Base-by-base conservation (phyloP, 495 filamentous ascomycete genomes). In the Penicillium verhagenii region DNA sequence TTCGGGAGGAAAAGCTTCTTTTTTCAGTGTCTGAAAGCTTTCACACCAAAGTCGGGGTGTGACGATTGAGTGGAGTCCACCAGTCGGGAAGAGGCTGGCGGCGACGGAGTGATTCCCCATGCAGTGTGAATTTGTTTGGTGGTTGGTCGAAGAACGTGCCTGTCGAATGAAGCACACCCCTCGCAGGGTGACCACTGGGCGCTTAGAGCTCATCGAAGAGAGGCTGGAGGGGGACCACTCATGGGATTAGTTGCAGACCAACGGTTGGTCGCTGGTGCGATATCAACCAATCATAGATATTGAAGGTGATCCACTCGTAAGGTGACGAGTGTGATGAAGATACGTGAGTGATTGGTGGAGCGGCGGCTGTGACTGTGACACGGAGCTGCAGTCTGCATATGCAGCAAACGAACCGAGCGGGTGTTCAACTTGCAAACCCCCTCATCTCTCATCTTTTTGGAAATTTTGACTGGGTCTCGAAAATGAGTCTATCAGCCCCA, bases 361-460 rank as follows among this genome's bases (percentile, higher is more conserved):
- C 56, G 33, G 59, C 52, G 52, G 62, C 46, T 73, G 72, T 73
- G 72, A 75, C 50, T 71, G 71, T 75, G 72, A 73, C 61, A 46
- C 24, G 33, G 44, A 13, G 40, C 54, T 75, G 72, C 72, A 75
- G 66, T 48, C 49, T 55, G 42, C 42, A 35, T 35, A 45, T 58
- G 65, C 64, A n/a, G n/a, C n/a, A n/a, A n/a, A 69, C 63, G 60
- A 61, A 56, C 50, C 46, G 14, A 49, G 47, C 35, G 24, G 57
- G 45, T 47, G 48, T 52, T 51, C 21, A 48, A 37, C 47, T n/a
- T 16, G 6, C 20, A 42, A 26, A 28, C 47, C 38, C 48, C 49
- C 38, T 39, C 16, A 13, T 21, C 46, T 31, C 24, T 35, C 42
- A n/a, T 26, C 24, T 24, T 14, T n/a, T 44, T 26, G 5, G 5